These are phyloP conservation scores for Penicillium fuscoglaucum DNA, from an alignment of 2,329 filamentous ascomycete genomes.

Conservation along the genomic window DNA sequence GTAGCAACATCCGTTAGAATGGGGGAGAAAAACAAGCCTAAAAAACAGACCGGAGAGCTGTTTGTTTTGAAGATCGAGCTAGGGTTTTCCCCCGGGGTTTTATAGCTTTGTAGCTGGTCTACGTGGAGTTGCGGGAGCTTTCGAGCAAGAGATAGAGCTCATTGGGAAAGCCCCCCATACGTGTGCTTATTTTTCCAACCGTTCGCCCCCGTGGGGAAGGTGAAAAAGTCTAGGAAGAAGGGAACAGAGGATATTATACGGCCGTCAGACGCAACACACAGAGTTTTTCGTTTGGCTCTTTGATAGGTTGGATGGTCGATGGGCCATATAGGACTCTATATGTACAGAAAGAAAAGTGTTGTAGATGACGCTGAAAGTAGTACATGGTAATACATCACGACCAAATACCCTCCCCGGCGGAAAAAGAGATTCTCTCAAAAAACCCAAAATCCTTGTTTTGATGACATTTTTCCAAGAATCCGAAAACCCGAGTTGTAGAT, in stretches of 20 bases:
- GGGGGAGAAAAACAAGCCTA: neutral
- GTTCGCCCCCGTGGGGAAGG: neutral
- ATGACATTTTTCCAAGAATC: conserved; percentile 15
- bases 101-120: conserved; percentile 2
- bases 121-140: conserved; percentile 9
- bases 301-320: conserved; percentile 28
- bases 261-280: conserved; percentile 30
- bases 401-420: conserved; percentile 32
- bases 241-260: conserved; percentile 18
- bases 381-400: conserved; percentile 36
- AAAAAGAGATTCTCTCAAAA: conserved; percentile 16
- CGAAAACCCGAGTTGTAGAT: conserved; percentile 14
- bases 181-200: neutral
- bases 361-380: conserved; percentile 35
- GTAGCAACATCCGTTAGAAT: conserved; percentile 1
- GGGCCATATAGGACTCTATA: conserved; percentile 33
- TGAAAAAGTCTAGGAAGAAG: neutral
- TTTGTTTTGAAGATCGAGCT: neutral
- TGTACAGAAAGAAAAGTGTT: conserved; percentile 33
- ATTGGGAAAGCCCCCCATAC: neutral
- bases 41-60: neutral
- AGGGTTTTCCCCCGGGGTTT: neutral
- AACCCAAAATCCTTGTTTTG: conserved; percentile 12
- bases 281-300: conserved; percentile 33
- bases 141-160: neutral